These are phyloP conservation scores for Chenopodium quinoa DNA, from an alignment of 148 eudicot genomes.

Conservation along the genomic window DNA sequence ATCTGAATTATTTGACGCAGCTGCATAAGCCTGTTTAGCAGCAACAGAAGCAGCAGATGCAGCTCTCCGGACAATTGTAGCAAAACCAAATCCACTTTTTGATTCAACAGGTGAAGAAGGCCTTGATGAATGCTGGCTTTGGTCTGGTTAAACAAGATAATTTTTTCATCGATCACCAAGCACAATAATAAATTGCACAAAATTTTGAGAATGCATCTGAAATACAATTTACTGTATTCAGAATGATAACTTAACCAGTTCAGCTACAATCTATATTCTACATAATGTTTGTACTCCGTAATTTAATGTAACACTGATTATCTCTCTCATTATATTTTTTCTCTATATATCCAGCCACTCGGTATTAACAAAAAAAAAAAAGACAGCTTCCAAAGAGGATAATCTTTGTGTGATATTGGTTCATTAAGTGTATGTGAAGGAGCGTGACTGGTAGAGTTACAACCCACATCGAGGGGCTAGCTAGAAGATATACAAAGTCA, in stretches of 20 bases:
- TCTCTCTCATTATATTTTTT: too few species aligned
- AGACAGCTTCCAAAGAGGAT: too few species aligned
- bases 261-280: too few species aligned
- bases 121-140: conserved; percentile 54
- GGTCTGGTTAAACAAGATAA: conserved; percentile 48
- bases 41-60: conserved; percentile 83
- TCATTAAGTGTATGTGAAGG: too few species aligned
- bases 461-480: too few species aligned
- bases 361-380: too few species aligned
- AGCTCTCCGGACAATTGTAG: conserved; percentile 69
- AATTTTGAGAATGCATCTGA: background rate
- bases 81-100: conserved; percentile 54
- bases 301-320: too few species aligned
- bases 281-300: too few species aligned
- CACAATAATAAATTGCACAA: background rate
- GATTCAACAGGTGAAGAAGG: conserved; percentile 61
- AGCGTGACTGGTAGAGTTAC: too few species aligned
- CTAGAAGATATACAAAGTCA: too few species aligned
- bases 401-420: too few species aligned
- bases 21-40: conserved; percentile 80
- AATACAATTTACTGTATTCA: background rate
- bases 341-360: too few species aligned
- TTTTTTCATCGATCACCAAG: background rate
- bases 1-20: conserved; percentile 42
- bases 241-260: background rate